Evolutionary conservation across 2,329 filamentous ascomycete genomes (phyloP), one percentile per base, ranked within the genome.

Genomic region (Alternaria sp.): DNA sequence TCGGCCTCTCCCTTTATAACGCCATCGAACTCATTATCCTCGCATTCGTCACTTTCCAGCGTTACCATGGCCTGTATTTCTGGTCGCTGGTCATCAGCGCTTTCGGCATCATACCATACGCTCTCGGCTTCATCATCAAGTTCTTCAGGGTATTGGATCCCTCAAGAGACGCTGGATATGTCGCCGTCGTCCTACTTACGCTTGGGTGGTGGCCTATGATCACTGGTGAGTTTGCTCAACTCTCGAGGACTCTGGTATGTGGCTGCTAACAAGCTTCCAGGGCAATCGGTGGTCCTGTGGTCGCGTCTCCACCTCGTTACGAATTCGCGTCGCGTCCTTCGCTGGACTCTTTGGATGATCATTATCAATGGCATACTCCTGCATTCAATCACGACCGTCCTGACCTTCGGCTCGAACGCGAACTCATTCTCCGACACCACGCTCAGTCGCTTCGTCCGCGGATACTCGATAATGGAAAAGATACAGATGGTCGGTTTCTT

Each of bases 151-250:
- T 76, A 16, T 49, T 77, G 28, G 65, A 76, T 54, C 73, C 74
- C 4, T 66, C 65, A 28, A 20, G 55, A 7, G 52, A 71, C 51
- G 52, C 53, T 7, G 69, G 69, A 16, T 75, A 81, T 46, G 65
- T 82, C 1, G 80, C 81, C 9, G 81, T 83, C 41, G 66, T 82
- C 20, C 63, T 84, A 38, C 77, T 82, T 32, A 80, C 80, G 51
- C 61, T 89, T 56, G 87, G 86, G 11, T 86, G 87, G 84, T 85
- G 84, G 72, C 67, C 78, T 2, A 88, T 89, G 85, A 83, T 89
- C 0, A 87, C 86, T 14, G 73, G 74, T 74, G 24, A 42, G 44
- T 32, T 18, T 20, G 14, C 28, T 49, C 20, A 18, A 26, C 14
- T 34, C 20, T 49, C 14, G 24, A 22, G 38, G 14, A 4, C 18